phyloP scores from a whole-genome alignment of 2,329 filamentous ascomycete genomes.

The Diplocarpon mali region DNA sequence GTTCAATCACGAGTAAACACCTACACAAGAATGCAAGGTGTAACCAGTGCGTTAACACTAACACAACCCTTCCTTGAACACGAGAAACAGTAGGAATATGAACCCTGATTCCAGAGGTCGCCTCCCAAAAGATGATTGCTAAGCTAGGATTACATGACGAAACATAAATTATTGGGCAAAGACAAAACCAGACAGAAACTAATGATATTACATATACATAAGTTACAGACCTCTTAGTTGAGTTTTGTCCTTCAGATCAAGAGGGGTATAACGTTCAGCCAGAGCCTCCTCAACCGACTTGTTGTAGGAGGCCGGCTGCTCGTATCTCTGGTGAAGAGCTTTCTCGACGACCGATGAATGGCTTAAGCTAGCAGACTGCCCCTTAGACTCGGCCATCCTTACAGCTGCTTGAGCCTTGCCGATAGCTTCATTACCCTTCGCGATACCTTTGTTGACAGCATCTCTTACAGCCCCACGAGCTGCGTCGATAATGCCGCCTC shows the following conservation, averaged over 20 bases:
- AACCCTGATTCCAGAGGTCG: too few species aligned
- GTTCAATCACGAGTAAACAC: too few species aligned
- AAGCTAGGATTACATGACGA: too few species aligned
- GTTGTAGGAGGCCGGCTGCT: conserved; percentile 31
- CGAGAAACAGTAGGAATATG: too few species aligned
- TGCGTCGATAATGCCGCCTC: conserved; percentile 29
- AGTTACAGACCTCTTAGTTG: conserved; percentile 28
- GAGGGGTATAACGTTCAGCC: conserved; percentile 42
- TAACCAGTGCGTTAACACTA: too few species aligned
- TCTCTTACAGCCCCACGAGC: conserved; percentile 30
- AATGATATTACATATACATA: too few species aligned
- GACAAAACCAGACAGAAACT: too few species aligned
- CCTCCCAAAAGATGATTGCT: too few species aligned
- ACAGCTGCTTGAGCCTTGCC: conserved; percentile 32
- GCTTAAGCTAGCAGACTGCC: conserved; percentile 26
- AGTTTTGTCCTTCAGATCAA: conserved; percentile 30
- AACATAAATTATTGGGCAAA: too few species aligned
- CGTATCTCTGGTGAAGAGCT: conserved; percentile 43
- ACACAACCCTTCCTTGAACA: too few species aligned
- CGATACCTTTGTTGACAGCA: conserved; percentile 26
- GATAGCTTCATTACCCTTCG: conserved; percentile 29
- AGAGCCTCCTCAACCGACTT: conserved; percentile 43
- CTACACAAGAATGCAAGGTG: too few species aligned
- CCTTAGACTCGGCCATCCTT: conserved; percentile 28
- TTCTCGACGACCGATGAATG: conserved; percentile 29